Percentiles rank a stretch among this genome's conserved stretches.
These are phyloP conservation scores for Aquilaria sinensis DNA, from an alignment of 345 rosid genomes.

Conservation along the genomic window DNA sequence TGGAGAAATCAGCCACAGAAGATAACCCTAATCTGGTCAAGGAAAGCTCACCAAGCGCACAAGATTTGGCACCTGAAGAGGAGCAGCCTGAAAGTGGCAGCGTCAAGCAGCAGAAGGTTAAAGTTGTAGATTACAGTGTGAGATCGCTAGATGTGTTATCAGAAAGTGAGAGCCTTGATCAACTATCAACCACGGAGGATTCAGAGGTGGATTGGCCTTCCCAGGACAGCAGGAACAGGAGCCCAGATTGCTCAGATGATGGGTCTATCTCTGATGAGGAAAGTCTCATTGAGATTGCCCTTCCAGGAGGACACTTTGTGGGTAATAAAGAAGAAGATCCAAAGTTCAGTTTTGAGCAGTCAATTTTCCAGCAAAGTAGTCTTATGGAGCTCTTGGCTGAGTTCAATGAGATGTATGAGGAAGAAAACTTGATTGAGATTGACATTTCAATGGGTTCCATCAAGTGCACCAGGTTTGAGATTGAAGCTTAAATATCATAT, in stretches of 20 bases:
- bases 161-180: constrained; percentile 27
- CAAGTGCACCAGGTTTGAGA: constrained; percentile 66
- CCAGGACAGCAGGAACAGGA: constrained; percentile 21
- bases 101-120: constrained; percentile 2
- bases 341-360: constrained; percentile 18
- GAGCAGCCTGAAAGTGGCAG: background rate
- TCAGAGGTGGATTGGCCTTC: constrained; percentile 36
- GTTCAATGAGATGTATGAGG: constrained; percentile 53
- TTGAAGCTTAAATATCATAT: constrained; percentile 36
- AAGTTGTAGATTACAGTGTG: constrained; percentile 6
- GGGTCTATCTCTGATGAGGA: constrained; percentile 71
- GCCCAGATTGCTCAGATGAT: constrained; percentile 32
- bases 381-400: constrained; percentile 45
- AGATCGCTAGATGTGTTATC: constrained; percentile 18
- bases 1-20: constrained; percentile 10
- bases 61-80: constrained; percentile 11
- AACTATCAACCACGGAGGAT: constrained; percentile 35
- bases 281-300: constrained; percentile 63
- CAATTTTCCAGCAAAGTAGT: constrained; percentile 28
- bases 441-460: constrained; percentile 77
- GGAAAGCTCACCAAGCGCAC: constrained; percentile 5
- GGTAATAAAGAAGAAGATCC: constrained; percentile 19
- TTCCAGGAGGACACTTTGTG: constrained; percentile 57
- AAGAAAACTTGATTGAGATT: constrained; percentile 84
- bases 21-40: constrained; percentile 18